A percentile compares a stretch with the other conserved stretches of the same genome.
Conservation (phyloP, 2,329 filamentous ascomycete genomes). For the Pleomassaria siparia region DNA sequence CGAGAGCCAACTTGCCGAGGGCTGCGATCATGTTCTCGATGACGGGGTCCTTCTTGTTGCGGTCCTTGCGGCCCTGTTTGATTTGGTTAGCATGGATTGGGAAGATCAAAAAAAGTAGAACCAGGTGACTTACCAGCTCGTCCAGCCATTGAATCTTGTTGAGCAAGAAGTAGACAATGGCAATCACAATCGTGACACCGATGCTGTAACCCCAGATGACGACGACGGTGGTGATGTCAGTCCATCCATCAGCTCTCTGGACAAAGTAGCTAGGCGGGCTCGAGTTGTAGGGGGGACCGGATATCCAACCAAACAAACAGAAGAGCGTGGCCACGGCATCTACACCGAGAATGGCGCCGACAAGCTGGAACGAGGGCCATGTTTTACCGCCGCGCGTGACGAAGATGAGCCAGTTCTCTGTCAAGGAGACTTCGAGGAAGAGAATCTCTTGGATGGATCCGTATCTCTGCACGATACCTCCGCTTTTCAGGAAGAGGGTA, state of each 20-base stretch:
- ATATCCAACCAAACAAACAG: conserved; percentile 74
- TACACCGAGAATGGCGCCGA: conserved; percentile 70
- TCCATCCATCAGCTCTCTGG: conserved; percentile 53
- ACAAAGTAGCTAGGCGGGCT: conserved; percentile 45
- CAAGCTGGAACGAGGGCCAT: conserved; percentile 73
- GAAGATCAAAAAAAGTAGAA: not conserved
- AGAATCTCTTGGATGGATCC: conserved; percentile 72
- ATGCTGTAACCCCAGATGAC: conserved; percentile 68
- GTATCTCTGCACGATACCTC: conserved; percentile 74
- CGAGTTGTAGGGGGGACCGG: conserved; percentile 51
- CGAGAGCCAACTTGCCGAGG: conserved; percentile 64
- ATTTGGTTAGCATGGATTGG: not conserved
- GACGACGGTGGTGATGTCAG: conserved; percentile 66
- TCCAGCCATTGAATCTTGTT: conserved; percentile 62
- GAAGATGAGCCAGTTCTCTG: conserved; percentile 59
- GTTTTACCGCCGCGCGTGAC: conserved; percentile 65
- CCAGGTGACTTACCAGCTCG: conserved; percentile 47
- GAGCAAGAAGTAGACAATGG: conserved; percentile 65
- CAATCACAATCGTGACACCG: conserved; percentile 65
- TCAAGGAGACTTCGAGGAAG: conserved; percentile 56
- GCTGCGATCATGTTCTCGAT: conserved; percentile 68
- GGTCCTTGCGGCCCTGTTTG: conserved; percentile 58
- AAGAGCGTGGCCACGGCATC: conserved; percentile 73
- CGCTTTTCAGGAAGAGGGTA: conserved; percentile 67
- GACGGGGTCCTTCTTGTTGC: conserved; percentile 61